Percentiles rank a stretch among this genome's conserved stretches.
phyloP scores from a whole-genome alignment of 75 land plant species.

The Larix kaempferi region DNA sequence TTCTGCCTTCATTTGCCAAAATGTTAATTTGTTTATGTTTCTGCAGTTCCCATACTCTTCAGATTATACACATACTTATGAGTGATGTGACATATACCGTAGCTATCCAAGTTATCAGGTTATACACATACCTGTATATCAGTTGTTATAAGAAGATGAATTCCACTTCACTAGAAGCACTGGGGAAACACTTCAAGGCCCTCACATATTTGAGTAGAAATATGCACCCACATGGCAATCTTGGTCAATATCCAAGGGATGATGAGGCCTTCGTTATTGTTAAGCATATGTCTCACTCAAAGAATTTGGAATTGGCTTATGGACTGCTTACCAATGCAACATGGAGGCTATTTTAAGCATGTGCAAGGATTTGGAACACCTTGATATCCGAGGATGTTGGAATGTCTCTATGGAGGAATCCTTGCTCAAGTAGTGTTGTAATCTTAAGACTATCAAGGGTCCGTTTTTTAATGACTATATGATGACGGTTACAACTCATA shows the following conservation, averaged over 20 bases:
- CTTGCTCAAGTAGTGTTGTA: conserved; percentile 16
- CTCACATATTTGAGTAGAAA: conserved; percentile 38
- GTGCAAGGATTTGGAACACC: conserved; percentile 57
- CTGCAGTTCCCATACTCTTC: conserved; percentile 53
- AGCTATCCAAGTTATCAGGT: conserved; percentile 45
- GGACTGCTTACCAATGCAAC: conserved; percentile 41
- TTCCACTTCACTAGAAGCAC: conserved; percentile 48
- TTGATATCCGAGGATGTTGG: conserved; percentile 85
- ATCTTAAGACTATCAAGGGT: conserved; percentile 50
- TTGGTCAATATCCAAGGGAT: conserved; percentile 36
- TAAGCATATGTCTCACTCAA: conserved; percentile 65
- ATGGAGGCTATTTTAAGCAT: conserved; percentile 43
- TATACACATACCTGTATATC: conserved; percentile 63
- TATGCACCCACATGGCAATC: conserved; percentile 56
- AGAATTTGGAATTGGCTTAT: conserved; percentile 71
- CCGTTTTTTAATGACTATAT: conserved; percentile 30
- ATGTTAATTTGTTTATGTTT: neutral
- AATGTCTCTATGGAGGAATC: conserved; percentile 52
- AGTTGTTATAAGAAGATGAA: conserved; percentile 60
- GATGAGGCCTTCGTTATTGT: conserved; percentile 81
- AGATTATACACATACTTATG: conserved; percentile 49
- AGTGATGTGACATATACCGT: conserved; percentile 60
- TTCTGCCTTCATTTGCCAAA: too few relatives aligned
- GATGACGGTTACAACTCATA: conserved; percentile 43
- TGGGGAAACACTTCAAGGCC: conserved; percentile 58